Conservation (phyloP, 1,284 basidiomycete species). For the Mrakiaceae sp. region DNA sequence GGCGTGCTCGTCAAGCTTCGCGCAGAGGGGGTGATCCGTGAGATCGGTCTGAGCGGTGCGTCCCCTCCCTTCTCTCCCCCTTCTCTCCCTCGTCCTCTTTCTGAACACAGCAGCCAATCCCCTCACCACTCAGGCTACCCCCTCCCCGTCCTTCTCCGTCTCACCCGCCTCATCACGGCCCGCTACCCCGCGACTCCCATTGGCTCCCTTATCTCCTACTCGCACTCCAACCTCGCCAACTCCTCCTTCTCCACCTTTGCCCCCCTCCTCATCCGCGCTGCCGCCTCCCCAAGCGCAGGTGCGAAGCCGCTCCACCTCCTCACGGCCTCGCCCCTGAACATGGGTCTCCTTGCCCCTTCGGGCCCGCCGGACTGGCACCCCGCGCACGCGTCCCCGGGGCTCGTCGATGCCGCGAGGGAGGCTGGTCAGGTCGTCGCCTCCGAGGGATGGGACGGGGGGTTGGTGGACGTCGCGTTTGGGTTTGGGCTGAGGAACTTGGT, state of each 20-base stretch:
- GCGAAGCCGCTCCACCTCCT: constrained; percentile 52
- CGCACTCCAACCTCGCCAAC: constrained; percentile 79
- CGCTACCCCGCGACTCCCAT: constrained; percentile 54
- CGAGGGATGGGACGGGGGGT: constrained; percentile 30
- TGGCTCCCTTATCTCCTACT: constrained; percentile 57
- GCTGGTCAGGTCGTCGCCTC: constrained; percentile 22
- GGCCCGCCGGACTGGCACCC: constrained; percentile 76
- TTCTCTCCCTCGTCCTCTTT: constrained; percentile 35
- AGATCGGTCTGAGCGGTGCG: constrained; percentile 75
- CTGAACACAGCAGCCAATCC: neutral
- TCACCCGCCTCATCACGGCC: constrained; percentile 62
- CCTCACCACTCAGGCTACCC: constrained; percentile 53
- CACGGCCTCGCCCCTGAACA: constrained; percentile 79
- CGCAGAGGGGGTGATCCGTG: constrained; percentile 60
- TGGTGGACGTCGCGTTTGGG: constrained; percentile 60
- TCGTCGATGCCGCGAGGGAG: constrained; percentile 22
- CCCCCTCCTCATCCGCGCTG: constrained; percentile 48
- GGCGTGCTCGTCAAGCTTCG: constrained; percentile 62
- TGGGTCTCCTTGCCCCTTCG: constrained; percentile 68
- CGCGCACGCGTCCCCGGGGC: constrained; percentile 33
- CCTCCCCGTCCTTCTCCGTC: constrained; percentile 73
- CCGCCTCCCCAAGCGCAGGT: constrained; percentile 26
- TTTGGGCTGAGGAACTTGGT: constrained; percentile 50
- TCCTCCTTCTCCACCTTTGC: constrained; percentile 51
- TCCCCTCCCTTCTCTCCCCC: constrained; percentile 31